Percentiles rank a stretch among this genome's conserved stretches.
phyloP scores from a whole-genome alignment of 106 monocot species.

The Triglochin maritima region DNA sequence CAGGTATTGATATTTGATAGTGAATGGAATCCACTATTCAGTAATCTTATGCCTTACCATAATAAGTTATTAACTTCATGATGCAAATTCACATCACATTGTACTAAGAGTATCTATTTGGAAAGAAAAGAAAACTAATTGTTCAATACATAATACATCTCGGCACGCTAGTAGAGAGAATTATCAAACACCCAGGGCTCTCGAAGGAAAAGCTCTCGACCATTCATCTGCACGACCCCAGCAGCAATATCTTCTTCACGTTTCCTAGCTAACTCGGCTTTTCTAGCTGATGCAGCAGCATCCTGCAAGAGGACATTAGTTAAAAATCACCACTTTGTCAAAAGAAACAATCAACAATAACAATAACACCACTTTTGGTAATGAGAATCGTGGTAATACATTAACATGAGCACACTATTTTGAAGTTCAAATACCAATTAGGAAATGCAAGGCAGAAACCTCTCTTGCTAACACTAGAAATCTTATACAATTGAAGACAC shows the following conservation, averaged over 20 bases:
- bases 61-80: too few species aligned
- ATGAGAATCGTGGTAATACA: not conserved
- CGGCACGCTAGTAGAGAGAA: constrained; percentile 22
- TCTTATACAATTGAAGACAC: not conserved
- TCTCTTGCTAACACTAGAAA: not conserved
- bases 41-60: too few species aligned
- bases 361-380: not conserved
- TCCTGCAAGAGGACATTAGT: constrained; percentile 26
- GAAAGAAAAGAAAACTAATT: too few species aligned
- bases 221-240: constrained; percentile 70
- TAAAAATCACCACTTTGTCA: not conserved
- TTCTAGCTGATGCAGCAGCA: constrained; percentile 42
- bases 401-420: not conserved
- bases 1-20: too few species aligned
- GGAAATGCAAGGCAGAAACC: constrained; percentile 1
- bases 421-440: not conserved
- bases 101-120: too few species aligned
- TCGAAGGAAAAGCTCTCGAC: constrained; percentile 74
- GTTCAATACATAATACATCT: too few species aligned
- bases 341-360: not conserved
- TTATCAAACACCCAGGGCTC: constrained; percentile 95
- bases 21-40: too few species aligned
- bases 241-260: constrained; percentile 66
- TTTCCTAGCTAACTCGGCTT: constrained; percentile 52
- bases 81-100: too few species aligned